Evolutionary conservation across 441 rosid species (phyloP), one percentile per base, ranked within the genome.

Genomic region (Kokia cookei): DNA sequence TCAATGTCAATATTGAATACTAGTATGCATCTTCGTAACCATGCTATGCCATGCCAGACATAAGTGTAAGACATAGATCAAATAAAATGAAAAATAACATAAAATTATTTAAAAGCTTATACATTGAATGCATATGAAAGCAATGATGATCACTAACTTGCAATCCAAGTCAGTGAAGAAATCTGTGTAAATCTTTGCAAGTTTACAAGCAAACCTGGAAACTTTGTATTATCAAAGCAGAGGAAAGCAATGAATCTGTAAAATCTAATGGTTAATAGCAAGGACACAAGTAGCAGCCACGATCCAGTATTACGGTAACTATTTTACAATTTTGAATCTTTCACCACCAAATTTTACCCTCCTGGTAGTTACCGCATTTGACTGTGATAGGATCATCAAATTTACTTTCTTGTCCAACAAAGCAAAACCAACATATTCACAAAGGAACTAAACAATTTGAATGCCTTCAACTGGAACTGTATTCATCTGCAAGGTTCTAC

Each of bases 401-500:
- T 54, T 50, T 29, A 50, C 17, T 14, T 29, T 35, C 40, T 19
- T 43, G 61, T 47, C 73, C 42, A 43, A 7, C 69, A 62, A 58
- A 57, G 68, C 65, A 78, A 42, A 53, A 27, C 60, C 37, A 42
- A 35, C 57, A 26, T 15, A 32, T 54, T 73, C 51, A 65, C 27
- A 54, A 47, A n/a, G 40, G 71, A 40, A 47, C 84, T 79, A 91
- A 57, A 89, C 88, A 53, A 93, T 78, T 69, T 95, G 97, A 55
- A 87, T 82, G 11, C 91, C 96, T 77, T 79, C 89, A 67, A 85
- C 78, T 57, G 98, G 91, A 78, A 83, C 79, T 43, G 94, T 71
- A 78, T 90, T 88, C 83, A 87, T 90, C 86, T 88, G 98, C 86
- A 91, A 83, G 35, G 94, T 88, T 81, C 96, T 87, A 48, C 92